These are phyloP conservation scores for Metarhizium robertsii DNA, from an alignment of 2,329 filamentous ascomycete species.

Conservation along the genomic window DNA sequence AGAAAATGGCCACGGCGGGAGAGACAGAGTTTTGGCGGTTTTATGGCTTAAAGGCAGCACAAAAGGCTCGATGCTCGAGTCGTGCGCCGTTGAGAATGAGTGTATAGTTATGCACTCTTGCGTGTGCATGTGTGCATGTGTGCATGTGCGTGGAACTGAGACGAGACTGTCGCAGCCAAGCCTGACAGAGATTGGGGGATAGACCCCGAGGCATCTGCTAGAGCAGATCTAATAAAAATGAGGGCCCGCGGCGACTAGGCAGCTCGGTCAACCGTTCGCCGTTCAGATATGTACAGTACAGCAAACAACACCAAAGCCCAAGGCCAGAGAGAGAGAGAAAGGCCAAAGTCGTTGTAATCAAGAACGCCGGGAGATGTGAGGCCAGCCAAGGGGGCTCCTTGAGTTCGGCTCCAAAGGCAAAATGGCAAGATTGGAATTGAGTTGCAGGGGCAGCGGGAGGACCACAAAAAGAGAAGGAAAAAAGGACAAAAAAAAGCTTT, in stretches of 20 bases:
- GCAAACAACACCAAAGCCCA: neutral
- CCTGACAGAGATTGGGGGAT: neutral
- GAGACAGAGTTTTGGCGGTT: neutral
- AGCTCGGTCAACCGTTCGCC: neutral
- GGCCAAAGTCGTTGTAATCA: neutral
- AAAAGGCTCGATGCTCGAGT: neutral
- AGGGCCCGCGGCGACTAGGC: neutral
- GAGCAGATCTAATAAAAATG: neutral
- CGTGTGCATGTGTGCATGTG: too few relatives aligned
- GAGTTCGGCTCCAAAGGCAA: too few relatives aligned
- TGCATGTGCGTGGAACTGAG: too few relatives aligned
- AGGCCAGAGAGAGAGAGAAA: neutral
- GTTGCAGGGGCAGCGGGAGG: neutral
- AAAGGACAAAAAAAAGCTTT: neutral
- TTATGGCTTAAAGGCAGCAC: neutral
- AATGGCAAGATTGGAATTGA: neutral
- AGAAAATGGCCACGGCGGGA: too few relatives aligned
- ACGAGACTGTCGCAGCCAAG: too few relatives aligned
- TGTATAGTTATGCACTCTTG: neutral
- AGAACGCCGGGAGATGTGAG: neutral
- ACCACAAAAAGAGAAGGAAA: neutral
- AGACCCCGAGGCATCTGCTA: neutral
- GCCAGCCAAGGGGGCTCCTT: too few relatives aligned
- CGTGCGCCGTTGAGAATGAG: neutral
- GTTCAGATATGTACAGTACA: neutral